Base-by-base conservation (phyloP, 2,329 filamentous ascomycete species). In the Reticulascus tulasneorum region DNA sequence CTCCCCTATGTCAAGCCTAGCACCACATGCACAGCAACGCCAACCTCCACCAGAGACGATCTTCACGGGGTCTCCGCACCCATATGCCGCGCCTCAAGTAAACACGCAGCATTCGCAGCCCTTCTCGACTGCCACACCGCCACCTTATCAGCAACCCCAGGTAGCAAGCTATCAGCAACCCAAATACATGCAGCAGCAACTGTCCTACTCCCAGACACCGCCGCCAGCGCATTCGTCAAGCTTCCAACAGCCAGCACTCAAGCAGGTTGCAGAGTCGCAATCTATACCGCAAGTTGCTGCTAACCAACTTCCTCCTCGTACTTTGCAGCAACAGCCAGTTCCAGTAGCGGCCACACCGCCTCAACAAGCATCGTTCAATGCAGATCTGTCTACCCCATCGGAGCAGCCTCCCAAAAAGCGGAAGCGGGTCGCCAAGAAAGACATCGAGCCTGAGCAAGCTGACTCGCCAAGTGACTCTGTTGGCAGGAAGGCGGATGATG, bases 331-430 rank as follows among this genome's bases (percentile, higher is more conserved):
- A 18, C 38, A 40, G 19, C 38, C n/a, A n/a, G n/a, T n/a, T n/a
- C n/a, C n/a, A n/a, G n/a, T n/a, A n/a, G n/a, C n/a, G n/a, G n/a
- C n/a, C n/a, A n/a, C n/a, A n/a, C n/a, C n/a, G n/a, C n/a, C n/a
- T n/a, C n/a, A n/a, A 20, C 31, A 34, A 26, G 23, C 29, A 38
- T 5, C 29, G 13, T 37, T 33, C 12, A 26, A 37, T 7, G 29
- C 40, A 6, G 46, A 48, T 15, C 34, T 35, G 3, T 29, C 29
- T 12, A 24, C 33, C 7, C 35, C 46, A 9, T 41, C 42, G 23
- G 58, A 62, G 16, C 54, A 55, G 13, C 45, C 50, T 13, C 49
- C 49, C 11, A 66, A 64, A 48, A 66, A 63, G 49, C 58, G 62
- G 24, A 67, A 67, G 42, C 56, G 61, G 4, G 41, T 38, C 5